A percentile compares a stretch with the other conserved stretches of the same genome.
Conservation (phyloP, 2,329 filamentous ascomycete species). For the Decorospora gaudefroyi region DNA sequence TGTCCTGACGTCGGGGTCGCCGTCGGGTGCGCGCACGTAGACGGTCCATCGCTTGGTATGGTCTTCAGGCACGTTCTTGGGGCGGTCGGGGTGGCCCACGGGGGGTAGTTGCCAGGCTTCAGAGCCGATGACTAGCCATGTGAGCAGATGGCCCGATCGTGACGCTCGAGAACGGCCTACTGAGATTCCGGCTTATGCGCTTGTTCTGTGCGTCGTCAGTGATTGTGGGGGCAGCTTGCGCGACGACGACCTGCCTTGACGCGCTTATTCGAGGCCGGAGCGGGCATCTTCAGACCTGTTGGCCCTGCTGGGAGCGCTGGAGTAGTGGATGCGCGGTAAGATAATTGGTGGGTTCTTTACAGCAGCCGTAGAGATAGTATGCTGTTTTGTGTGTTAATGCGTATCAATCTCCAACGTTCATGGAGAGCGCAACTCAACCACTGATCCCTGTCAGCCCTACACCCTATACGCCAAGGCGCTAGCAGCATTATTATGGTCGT, state of each 20-base stretch:
- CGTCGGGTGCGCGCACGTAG: conserved; percentile 87
- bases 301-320: conserved; percentile 3
- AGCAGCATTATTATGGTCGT: not conserved
- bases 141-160: conserved; percentile 19
- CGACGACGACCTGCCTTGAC: conserved; percentile 47
- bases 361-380: too few species aligned
- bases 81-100: conserved; percentile 63
- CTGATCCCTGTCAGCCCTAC: conserved; percentile 20
- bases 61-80: conserved; percentile 76
- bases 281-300: conserved; percentile 53
- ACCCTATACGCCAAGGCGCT: not conserved
- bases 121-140: conserved; percentile 54
- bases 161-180: conserved; percentile 24
- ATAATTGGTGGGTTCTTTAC: too few species aligned
- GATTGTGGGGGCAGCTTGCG: not conserved
- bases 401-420: not conserved
- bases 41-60: conserved; percentile 98
- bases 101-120: conserved; percentile 66
- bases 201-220: conserved; percentile 44
- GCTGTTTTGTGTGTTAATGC: not conserved
- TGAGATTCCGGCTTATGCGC: conserved; percentile 49
- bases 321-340: too few species aligned
- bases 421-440: conserved; percentile 13
- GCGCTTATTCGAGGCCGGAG: conserved; percentile 59
- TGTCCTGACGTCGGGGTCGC: conserved; percentile 82